Evolutionary conservation across 257 asterid species (phyloP).

Genomic region (Nicotiana obtusifolia): DNA sequence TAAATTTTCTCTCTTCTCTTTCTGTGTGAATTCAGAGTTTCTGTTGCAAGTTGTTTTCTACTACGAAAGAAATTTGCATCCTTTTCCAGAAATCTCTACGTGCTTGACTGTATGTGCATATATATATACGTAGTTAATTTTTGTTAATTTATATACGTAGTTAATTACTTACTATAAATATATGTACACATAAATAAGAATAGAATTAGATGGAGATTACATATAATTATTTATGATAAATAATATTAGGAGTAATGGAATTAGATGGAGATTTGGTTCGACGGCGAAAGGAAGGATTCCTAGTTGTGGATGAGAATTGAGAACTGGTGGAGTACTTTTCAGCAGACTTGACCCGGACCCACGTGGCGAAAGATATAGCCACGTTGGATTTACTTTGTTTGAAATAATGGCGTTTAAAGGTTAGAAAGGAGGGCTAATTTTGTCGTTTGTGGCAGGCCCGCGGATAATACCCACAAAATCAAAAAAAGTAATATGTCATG

Average conservation of each 20-base stretch:
- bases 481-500: background rate
- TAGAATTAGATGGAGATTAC: no score
- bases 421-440: background rate
- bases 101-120: background rate
- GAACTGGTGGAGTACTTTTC: constrained; percentile 5
- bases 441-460: background rate
- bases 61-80: background rate
- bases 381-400: background rate
- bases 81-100: background rate
- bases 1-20: background rate
- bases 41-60: background rate
- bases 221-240: no score
- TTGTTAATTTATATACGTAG: no score
- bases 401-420: background rate
- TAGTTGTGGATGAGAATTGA: constrained; percentile 4
- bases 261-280: background rate
- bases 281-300: constrained; percentile 5
- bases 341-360: background rate
- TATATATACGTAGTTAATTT: background rate
- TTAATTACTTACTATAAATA: no score
- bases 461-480: background rate
- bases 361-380: background rate
- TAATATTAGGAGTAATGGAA: background rate
- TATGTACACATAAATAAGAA: no score
- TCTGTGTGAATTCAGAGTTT: background rate